A percentile compares a stretch with the other conserved stretches of the same genome.
Conservation (phyloP, 1,284 basidiomycete genomes). For the Dichomitus squalens region DNA sequence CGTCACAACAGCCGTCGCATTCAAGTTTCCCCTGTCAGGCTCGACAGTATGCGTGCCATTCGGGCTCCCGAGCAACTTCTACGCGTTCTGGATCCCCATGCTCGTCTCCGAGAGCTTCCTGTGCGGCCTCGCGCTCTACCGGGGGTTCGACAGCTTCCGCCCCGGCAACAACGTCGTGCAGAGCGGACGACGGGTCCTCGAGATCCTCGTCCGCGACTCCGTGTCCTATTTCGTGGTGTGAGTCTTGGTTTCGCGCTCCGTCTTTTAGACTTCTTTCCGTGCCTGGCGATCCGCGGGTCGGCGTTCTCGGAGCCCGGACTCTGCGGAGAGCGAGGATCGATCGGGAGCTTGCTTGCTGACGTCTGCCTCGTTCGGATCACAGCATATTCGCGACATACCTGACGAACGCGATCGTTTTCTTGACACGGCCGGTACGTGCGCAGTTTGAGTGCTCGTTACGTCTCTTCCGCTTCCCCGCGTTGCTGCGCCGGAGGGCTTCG, state of each 20-base stretch:
- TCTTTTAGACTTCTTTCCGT: neutral
- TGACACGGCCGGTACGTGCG: constrained; percentile 44
- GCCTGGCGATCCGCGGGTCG: neutral
- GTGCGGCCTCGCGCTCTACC: constrained; percentile 49
- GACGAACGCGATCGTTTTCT: constrained; percentile 53
- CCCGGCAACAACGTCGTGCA: constrained; percentile 36
- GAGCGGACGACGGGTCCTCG: constrained; percentile 46
- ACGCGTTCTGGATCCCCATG: constrained; percentile 61
- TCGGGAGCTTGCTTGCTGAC: constrained; percentile 7
- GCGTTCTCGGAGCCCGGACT: neutral
- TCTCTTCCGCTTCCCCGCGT: neutral
- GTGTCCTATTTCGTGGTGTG: constrained; percentile 58
- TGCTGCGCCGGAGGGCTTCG: neutral
- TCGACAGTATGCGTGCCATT: constrained; percentile 45
- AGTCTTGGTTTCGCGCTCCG: constrained; percentile 11
- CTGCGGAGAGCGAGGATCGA: neutral
- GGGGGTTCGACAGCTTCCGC: constrained; percentile 47
- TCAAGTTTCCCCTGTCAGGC: constrained; percentile 26
- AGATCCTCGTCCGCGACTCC: constrained; percentile 56
- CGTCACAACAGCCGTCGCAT: constrained; percentile 11
- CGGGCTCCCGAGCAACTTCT: constrained; percentile 45
- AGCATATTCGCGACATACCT: constrained; percentile 60
- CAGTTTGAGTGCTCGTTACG: too few species aligned
- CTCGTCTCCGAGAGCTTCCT: constrained; percentile 54
- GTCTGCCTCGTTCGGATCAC: neutral